phyloP scores from a whole-genome alignment of 352 stramenopile genomes.

The Phytophthora podocarpi region DNA sequence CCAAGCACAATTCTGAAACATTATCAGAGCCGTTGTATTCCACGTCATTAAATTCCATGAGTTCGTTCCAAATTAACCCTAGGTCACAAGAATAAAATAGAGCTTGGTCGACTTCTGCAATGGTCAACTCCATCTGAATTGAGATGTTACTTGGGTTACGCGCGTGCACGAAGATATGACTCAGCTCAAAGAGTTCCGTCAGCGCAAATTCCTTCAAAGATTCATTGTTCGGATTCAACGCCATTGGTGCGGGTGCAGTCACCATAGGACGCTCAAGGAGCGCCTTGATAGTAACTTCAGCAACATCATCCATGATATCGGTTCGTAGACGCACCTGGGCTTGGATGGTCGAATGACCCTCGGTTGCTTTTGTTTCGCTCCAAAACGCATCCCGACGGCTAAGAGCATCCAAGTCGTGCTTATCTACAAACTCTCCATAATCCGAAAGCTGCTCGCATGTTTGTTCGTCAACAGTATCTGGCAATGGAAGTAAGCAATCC shows the following conservation, averaged over 20 bases:
- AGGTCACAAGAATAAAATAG: constrained; percentile 58
- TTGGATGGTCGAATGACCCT: constrained; percentile 13
- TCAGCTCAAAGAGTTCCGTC: constrained; percentile 43
- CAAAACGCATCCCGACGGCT: constrained; percentile 41
- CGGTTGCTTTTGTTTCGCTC: constrained; percentile 8
- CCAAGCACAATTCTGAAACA: constrained; percentile 38
- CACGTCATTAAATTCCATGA: not conserved
- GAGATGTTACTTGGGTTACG: constrained; percentile 56
- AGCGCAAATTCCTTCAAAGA: constrained; percentile 36
- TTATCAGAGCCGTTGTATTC: not conserved
- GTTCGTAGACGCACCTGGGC: constrained; percentile 41
- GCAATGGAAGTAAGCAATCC: constrained; percentile 41
- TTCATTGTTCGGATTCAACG: not conserved
- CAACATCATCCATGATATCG: constrained; percentile 38
- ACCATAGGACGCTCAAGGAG: constrained; percentile 43
- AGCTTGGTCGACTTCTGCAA: constrained; percentile 35
- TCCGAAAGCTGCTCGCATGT: constrained; percentile 39
- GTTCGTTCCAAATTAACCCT: not conserved
- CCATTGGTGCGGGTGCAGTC: constrained; percentile 1
- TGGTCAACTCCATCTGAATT: constrained; percentile 55
- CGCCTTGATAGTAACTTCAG: constrained; percentile 37
- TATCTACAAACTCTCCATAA: constrained; percentile 41
- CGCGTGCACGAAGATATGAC: constrained; percentile 37
- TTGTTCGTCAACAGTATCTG: constrained; percentile 8
- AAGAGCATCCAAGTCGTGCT: constrained; percentile 39